Base-by-base conservation (phyloP, 2,329 filamentous ascomycete genomes). In the Aspergillus sp. region DNA sequence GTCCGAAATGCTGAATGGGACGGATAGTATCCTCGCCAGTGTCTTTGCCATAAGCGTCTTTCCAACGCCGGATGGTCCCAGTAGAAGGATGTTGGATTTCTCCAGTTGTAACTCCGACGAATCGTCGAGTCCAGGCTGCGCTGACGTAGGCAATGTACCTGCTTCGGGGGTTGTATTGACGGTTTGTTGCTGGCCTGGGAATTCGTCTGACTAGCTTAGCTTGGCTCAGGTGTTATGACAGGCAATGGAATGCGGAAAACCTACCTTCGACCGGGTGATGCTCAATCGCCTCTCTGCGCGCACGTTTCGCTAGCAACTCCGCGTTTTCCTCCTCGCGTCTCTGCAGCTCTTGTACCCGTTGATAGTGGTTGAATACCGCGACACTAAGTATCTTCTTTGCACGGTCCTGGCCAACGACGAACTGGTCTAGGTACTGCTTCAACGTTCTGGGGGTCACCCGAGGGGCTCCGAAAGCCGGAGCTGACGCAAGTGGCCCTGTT, bases 291-390 rank as follows among this genome's bases (percentile, higher is more conserved):
- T 94, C 90, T 63, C 87, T 84, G 59, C 89, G 83, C 71, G 89
- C 87, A 62, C 87, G 85, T 73, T 92, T 90, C 45, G 90, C 86
- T 70, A 89, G 81, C 53, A 87, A 72, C 77, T 90, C 91, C 63
- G 92, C 89, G 47, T 91, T 87, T 69, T 97, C 92, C 57, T 93
- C 87, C 66, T 95, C 87, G 61, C 89, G 87, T 52, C 92, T 83
- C 70, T 92, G 85, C 23, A 89, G 72, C 75, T 90, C 88, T 69
- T 93, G 88, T 61, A 97, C 85, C 50, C 91, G 87, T 76, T 97
- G 92, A 73, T 98, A 97, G 74, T 99, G 95, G 72, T 98, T 97
- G 80, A 96, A 97, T 28, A 99, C 91, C 6, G 94, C 92, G 3
- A 94, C 89, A 65, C 92, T 95, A 65, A 98, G 87, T 13, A 93